Conservation (phyloP, 768 basidiomycete genomes). For the Mycena rebaudengoi region DNA sequence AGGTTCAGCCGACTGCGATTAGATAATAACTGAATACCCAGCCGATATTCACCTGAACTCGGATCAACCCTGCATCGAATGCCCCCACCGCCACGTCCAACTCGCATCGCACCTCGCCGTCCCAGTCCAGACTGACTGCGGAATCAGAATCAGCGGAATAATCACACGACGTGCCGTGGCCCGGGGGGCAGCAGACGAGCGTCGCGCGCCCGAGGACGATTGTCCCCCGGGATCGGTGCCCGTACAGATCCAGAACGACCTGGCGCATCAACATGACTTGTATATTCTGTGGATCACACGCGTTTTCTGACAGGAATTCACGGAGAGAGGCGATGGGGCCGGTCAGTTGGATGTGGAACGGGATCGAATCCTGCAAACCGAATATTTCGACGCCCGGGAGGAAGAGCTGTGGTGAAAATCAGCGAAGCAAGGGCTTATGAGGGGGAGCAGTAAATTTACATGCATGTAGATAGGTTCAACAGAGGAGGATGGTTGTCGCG, state of each 20-base stretch:
- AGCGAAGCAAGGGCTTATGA: not conserved
- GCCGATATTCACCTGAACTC: no score
- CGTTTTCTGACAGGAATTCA: not conserved
- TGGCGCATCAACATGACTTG: not conserved
- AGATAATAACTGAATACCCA: no score
- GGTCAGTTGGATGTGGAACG: not conserved
- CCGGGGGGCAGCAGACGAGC: not conserved
- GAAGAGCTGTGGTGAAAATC: not conserved
- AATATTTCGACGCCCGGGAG: not conserved
- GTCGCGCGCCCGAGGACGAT: not conserved
- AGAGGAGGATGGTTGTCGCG: no score
- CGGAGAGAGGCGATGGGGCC: not conserved
- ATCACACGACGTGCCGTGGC: no score
- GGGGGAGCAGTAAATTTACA: no score
- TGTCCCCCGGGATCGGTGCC: no score
- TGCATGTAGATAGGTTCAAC: no score
- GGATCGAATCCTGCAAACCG: not conserved
- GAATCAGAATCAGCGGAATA: no score
- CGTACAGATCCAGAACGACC: no score
- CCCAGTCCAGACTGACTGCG: not conserved
- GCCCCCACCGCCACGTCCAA: not conserved
- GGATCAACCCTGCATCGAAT: not conserved
- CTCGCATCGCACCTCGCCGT: not conserved
- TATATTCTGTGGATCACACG: not conserved
- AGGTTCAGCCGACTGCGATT: no score